Conservation (phyloP, 1,284 basidiomycete genomes). For the Inonotus obliquus region DNA sequence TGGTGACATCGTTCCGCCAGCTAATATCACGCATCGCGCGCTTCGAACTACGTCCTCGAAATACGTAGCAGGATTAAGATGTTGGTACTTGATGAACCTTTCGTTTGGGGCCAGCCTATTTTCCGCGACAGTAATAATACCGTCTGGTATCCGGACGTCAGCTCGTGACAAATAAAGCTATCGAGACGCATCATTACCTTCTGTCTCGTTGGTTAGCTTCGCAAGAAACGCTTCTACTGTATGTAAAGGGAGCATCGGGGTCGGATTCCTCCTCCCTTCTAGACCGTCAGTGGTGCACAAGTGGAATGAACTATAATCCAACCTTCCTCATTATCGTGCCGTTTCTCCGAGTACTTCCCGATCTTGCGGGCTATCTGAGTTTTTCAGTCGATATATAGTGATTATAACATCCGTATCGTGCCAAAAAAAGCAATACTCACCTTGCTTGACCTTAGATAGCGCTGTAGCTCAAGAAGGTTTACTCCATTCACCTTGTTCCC, state of each 20-base stretch:
- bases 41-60: constrained; percentile 80
- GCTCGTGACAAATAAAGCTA: background rate
- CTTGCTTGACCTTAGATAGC: constrained; percentile 84
- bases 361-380: constrained; percentile 73
- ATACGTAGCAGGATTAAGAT: constrained; percentile 88
- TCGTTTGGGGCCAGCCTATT: constrained; percentile 34
- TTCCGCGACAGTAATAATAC: constrained; percentile 53
- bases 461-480: constrained; percentile 81
- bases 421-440: constrained; percentile 43
- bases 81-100: constrained; percentile 83
- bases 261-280: background rate
- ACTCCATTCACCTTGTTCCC: constrained; percentile 66
- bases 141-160: constrained; percentile 37
- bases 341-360: constrained; percentile 74
- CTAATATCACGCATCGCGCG: constrained; percentile 81
- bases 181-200: constrained; percentile 51
- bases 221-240: constrained; percentile 82
- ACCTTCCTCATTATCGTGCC: constrained; percentile 43
- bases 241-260: constrained; percentile 72
- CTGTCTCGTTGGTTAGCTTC: constrained; percentile 74
- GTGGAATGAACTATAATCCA: background rate
- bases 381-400: background rate
- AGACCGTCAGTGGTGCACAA: background rate
- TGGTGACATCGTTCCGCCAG: constrained; percentile 97
- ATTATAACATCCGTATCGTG: constrained; percentile 12